Evolutionary conservation across 2,329 filamentous ascomycete species (phyloP).

Genomic region (Fonsecaea multimorphosa): DNA sequence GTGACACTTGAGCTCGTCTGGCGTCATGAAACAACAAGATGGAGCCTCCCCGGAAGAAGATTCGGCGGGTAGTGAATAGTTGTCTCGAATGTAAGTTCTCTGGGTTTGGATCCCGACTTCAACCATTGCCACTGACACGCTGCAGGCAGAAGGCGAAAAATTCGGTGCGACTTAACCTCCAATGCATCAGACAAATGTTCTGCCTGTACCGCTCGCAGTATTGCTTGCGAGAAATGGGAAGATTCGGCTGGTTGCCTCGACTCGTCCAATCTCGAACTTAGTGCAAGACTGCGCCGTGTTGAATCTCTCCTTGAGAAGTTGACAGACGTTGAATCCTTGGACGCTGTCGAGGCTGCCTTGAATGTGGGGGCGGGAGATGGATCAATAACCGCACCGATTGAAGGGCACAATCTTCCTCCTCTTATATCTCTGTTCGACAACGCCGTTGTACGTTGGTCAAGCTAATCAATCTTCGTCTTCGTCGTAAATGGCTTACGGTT

Average conservation of each 20-base stretch:
- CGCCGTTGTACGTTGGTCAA: slow-evolving; percentile 1
- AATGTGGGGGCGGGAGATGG: neutral
- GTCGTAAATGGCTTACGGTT: neutral
- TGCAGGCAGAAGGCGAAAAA: slow-evolving; percentile 59
- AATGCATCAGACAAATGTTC: slow-evolving; percentile 51
- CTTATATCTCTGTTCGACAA: slow-evolving; percentile 21
- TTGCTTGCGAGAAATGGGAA: slow-evolving; percentile 40
- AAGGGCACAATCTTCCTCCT: slow-evolving; percentile 4
- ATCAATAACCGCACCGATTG: slow-evolving; percentile 11
- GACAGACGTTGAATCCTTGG: slow-evolving; percentile 1
- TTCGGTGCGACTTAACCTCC: slow-evolving; percentile 56
- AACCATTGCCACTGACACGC: neutral
- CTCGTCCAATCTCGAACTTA: slow-evolving; percentile 1
- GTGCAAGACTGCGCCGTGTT: slow-evolving; percentile 14
- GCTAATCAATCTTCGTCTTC: neutral
- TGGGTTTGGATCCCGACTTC: neutral
- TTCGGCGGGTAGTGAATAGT: slow-evolving; percentile 17
- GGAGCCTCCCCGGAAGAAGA: slow-evolving; percentile 18
- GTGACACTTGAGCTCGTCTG: neutral
- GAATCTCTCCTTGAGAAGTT: slow-evolving; percentile 7
- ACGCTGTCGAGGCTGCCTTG: slow-evolving; percentile 2
- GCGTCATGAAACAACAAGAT: neutral
- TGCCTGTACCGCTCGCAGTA: slow-evolving; percentile 54
- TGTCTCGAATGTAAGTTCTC: slow-evolving; percentile 14
- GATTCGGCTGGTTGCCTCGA: slow-evolving; percentile 25